Evolutionary conservation across 495 filamentous ascomycete genomes (phyloP), one percentile per base, ranked within the genome.

Genomic region (Recurvomyces mirabilis): DNA sequence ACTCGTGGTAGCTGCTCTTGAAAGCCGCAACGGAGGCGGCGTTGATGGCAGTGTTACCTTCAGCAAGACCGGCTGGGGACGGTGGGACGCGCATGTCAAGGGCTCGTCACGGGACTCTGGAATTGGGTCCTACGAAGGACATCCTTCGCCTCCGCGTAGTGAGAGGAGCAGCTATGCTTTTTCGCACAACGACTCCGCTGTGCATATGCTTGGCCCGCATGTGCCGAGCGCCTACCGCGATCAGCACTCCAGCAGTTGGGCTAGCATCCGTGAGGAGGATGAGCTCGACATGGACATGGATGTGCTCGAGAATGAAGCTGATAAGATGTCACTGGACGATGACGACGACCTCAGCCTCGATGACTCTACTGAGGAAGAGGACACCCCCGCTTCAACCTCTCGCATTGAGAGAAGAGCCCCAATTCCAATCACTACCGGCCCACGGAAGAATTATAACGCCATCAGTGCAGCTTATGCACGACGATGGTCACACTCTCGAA

Each of bases 41-140:
- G 47, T 63, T 10, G 64, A 79, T 41, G 78, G 82, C 52, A 83
- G 89, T 41, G 83, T 96, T 41, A 71, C 82, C 52, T 98, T 95
- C 55, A 82, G 93, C 60, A 98, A 98, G 67, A 82, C 94, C 46
- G 91, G 91, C 46, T 98, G 91, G 91, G 91, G 91, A 37, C 78
- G 86, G 35, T 98, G 91, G 91, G 81, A 91, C 62, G 89, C 89
- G 44, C 78, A 74, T 53, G 71, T 73, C 60, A 75, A 77, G 43
- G 84, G 77, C 20, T 50, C 46, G n/a, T 49, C 51, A 1, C 22
- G 42, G 11, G 51, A 54, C 36, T 54, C 51, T n/a, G 51, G 46
- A 7, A 29, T 54, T 11, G 51, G 51, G 14, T 54, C 51, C 26
- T 50, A 51, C 37, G 51, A 54, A 12, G 46, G 41, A n/a, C 46